Conservation (phyloP, 2,329 filamentous ascomycete species). For the Epichloe typhina region DNA sequence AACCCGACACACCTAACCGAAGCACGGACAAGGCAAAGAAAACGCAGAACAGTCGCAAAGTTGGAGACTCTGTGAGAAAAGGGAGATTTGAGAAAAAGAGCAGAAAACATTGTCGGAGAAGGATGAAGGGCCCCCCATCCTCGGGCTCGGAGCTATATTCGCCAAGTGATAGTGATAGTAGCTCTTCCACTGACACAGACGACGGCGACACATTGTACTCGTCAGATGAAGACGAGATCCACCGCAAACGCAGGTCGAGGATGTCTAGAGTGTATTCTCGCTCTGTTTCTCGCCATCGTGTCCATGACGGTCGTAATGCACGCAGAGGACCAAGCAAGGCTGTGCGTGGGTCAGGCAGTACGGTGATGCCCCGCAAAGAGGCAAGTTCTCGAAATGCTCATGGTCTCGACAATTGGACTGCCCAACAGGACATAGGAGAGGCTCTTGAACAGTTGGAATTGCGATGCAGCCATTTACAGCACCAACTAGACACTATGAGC, state of each 20-base stretch:
- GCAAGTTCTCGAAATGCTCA: not conserved
- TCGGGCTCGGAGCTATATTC: slow-evolving; percentile 1
- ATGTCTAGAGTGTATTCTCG: not conserved
- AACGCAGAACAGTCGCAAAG: not conserved
- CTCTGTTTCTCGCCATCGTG: not conserved
- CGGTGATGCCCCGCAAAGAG: not conserved
- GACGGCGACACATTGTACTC: not conserved
- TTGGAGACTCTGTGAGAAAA: not conserved
- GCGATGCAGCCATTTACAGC: not conserved
- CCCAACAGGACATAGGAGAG: not conserved
- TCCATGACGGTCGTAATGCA: too few relatives aligned
- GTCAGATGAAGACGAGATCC: not conserved
- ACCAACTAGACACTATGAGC: slow-evolving; percentile 1
- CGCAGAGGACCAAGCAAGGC: too few relatives aligned
- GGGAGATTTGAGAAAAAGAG: not conserved
- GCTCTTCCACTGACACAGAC: not conserved
- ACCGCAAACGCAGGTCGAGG: not conserved
- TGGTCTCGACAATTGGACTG: not conserved
- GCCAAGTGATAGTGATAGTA: not conserved
- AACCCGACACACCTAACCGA: not conserved
- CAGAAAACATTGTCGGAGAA: not conserved
- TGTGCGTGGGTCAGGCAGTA: not conserved
- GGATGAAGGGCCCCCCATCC: not conserved
- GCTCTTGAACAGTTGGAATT: slow-evolving; percentile 4
- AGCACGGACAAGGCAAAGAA: not conserved